Evolutionary conservation across 768 basidiomycete species (phyloP).

Genomic region (Collybia sordida): DNA sequence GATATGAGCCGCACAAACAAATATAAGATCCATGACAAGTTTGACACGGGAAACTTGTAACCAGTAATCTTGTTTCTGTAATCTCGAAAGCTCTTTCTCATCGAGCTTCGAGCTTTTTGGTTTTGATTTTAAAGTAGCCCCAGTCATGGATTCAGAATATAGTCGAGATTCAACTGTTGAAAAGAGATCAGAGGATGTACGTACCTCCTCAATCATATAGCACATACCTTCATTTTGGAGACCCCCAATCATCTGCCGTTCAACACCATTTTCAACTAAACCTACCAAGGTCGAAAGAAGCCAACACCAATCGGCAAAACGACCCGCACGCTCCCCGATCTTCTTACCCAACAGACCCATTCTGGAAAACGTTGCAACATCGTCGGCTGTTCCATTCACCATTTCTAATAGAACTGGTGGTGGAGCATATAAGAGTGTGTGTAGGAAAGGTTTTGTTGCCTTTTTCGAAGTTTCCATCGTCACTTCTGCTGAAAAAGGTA

Average conservation of each 20-base stretch:
- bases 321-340: conserved; percentile 66
- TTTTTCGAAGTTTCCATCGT: conserved; percentile 33
- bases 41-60: conserved; percentile 68
- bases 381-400: conserved; percentile 72
- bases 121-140: conserved; percentile 68
- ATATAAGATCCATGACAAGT: conserved; percentile 81
- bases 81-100: conserved; percentile 65
- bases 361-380: conserved; percentile 72
- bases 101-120: conserved; percentile 58
- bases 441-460: conserved; percentile 62
- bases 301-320: conserved; percentile 88
- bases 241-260: conserved; percentile 66
- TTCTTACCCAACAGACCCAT: conserved; percentile 68
- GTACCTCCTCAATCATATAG: background rate
- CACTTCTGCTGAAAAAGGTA: conserved; percentile 55
- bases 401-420: conserved; percentile 83
- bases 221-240: conserved; percentile 61
- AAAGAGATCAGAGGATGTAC: conserved; percentile 2
- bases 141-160: conserved; percentile 72
- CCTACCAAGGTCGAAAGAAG: conserved; percentile 75
- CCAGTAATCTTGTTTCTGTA: conserved; percentile 77
- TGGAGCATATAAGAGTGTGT: conserved; percentile 74
- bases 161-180: conserved; percentile 66
- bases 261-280: conserved; percentile 81
- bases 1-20: conserved; percentile 62